Evolutionary conservation across 352 stramenopile genomes (phyloP).

Genomic region (Thalassiosira livingstoniorum): DNA sequence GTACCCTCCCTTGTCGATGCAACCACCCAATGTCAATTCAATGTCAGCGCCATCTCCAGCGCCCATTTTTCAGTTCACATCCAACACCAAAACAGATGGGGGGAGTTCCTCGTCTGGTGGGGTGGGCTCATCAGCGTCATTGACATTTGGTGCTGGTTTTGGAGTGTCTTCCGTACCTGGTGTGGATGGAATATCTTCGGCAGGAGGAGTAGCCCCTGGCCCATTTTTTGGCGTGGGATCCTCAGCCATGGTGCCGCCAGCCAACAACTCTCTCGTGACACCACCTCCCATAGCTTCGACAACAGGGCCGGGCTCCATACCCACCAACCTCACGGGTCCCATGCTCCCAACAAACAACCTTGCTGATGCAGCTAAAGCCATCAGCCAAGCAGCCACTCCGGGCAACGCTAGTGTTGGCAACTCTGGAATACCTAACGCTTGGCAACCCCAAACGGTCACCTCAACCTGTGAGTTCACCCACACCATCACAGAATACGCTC

Average conservation of each 20-base stretch:
- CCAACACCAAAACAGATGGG: constrained; percentile 18
- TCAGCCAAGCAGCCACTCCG: constrained; percentile 3
- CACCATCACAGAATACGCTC: constrained; percentile 79
- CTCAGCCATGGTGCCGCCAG: neutral
- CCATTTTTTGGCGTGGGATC: neutral
- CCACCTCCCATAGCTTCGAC: neutral
- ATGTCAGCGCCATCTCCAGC: neutral
- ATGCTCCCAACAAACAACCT: constrained; percentile 4
- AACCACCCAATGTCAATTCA: neutral
- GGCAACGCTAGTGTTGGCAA: neutral
- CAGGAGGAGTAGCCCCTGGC: neutral
- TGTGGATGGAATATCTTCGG: neutral
- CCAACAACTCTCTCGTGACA: neutral
- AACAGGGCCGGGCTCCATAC: neutral
- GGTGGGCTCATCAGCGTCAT: neutral
- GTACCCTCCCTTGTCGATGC: neutral
- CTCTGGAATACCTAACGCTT: constrained; percentile 44
- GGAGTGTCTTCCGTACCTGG: neutral
- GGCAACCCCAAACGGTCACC: constrained; percentile 78
- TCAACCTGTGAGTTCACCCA: constrained; percentile 86
- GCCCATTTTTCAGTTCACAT: constrained; percentile 56
- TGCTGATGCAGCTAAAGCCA: constrained; percentile 1
- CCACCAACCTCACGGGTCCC: neutral
- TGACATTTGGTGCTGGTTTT: neutral
- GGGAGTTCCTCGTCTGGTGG: neutral